phyloP scores from a whole-genome alignment of 192 early-diverging fungal genomes.

The Spizellomyces punctatus region DNA sequence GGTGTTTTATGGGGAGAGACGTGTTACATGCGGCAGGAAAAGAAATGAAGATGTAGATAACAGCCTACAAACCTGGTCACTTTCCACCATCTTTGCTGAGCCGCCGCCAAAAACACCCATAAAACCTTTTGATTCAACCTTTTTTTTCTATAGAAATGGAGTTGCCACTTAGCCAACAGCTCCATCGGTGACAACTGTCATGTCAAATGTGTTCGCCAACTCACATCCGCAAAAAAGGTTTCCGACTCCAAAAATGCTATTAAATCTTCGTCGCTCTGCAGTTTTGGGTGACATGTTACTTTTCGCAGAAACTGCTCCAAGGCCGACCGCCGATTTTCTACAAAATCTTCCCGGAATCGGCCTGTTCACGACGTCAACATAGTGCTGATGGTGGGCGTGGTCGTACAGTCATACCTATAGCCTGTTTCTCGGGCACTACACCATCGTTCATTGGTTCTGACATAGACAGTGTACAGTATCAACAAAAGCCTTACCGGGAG shows the following conservation, averaged over 20 bases:
- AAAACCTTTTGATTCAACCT: constrained; percentile 19
- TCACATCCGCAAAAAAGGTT: constrained; percentile 70
- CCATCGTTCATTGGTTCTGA: neutral
- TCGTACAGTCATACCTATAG: constrained; percentile 59
- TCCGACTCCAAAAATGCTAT: constrained; percentile 87
- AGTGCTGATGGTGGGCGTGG: too few relatives aligned
- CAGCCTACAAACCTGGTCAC: neutral
- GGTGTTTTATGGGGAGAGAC: constrained; percentile 18
- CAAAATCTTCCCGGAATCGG: constrained; percentile 94
- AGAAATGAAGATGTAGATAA: constrained; percentile 12
- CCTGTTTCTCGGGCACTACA: constrained; percentile 91
- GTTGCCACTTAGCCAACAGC: neutral
- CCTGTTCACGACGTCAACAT: constrained; percentile 38
- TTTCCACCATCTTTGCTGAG: neutral
- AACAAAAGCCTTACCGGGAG: constrained; percentile 50
- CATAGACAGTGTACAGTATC: neutral
- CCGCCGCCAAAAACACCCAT: constrained; percentile 10
- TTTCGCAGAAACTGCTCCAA: constrained; percentile 84
- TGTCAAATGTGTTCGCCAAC: neutral
- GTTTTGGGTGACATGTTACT: constrained; percentile 76
- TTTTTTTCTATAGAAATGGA: constrained; percentile 22
- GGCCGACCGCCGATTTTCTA: constrained; percentile 80
- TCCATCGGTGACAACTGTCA: neutral
- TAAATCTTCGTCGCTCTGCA: constrained; percentile 82
- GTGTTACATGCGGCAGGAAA: neutral